These are phyloP conservation scores for Fusarium camptoceras DNA, from an alignment of 2,329 filamentous ascomycete species.

Conservation along the genomic window DNA sequence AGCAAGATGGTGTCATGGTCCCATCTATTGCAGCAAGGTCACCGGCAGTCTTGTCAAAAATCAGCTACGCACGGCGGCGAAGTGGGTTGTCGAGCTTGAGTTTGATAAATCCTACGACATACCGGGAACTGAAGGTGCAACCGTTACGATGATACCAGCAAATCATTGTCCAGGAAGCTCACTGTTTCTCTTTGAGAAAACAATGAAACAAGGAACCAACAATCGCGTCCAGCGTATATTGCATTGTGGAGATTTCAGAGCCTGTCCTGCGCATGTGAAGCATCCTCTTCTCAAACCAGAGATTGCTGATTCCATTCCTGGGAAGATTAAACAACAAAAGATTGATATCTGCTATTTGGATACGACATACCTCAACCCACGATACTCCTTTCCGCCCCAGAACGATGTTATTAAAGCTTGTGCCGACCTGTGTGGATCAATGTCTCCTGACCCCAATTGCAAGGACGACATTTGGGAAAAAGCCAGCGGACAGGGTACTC, in stretches of 20 bases:
- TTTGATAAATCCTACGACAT: constrained; percentile 86
- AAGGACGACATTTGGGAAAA: constrained; percentile 62
- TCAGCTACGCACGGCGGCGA: constrained; percentile 85
- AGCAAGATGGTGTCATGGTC: constrained; percentile 88
- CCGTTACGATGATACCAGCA: constrained; percentile 93
- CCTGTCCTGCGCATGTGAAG: constrained; percentile 83
- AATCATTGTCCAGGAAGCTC: constrained; percentile 98
- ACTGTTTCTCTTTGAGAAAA: constrained; percentile 91
- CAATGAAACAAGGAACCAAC: constrained; percentile 68
- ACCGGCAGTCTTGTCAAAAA: constrained; percentile 90
- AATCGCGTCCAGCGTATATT: constrained; percentile 80
- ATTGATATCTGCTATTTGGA: constrained; percentile 97
- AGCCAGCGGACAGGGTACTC: constrained; percentile 56
- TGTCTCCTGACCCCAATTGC: constrained; percentile 72
- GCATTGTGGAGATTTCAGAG: constrained; percentile 96
- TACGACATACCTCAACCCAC: constrained; percentile 95
- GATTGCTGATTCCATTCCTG: constrained; percentile 74
- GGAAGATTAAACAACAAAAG: constrained; percentile 81
- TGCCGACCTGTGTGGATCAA: constrained; percentile 84
- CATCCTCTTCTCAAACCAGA: constrained; percentile 87
- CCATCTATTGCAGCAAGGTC: constrained; percentile 95
- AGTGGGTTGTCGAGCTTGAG: constrained; percentile 86
- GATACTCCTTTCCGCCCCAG: constrained; percentile 93
- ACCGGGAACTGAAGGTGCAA: constrained; percentile 82
- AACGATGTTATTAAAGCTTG: constrained; percentile 88